Evolutionary conservation across 2,329 filamentous ascomycete species (phyloP), one percentile per base, ranked within the genome.

Genomic region (Ustulina deusta): DNA sequence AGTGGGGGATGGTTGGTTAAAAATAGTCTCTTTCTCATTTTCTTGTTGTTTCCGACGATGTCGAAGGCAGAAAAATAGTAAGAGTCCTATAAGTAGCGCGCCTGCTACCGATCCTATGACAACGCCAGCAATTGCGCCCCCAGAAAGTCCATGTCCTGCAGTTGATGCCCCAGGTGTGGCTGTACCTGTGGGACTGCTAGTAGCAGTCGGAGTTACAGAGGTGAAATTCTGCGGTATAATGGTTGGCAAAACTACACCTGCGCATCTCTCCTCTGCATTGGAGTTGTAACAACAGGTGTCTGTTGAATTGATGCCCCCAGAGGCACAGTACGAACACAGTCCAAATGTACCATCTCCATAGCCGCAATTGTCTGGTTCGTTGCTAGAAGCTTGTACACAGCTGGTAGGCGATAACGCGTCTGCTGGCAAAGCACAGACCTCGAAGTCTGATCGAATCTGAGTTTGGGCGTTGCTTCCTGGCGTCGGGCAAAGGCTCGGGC

Each of bases 241-340:
- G 0, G 89, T 88, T 0, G 96, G 96, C 6, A 99, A 83, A 29
- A 87, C 84, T n/a, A 99, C 92, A 58, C 88, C 87, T 57, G 87
- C 82, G 79, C 96, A 99, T 70, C 90, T 87, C 29, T 82, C 82
- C 66, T 93, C 87, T n/a, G 91, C 90, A 69, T 93, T 85, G 5
- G 94, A 90, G 74, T 89, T 93, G 76, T 94, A 91, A 80, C 96
- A 99, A 83, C 96, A 99, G 3, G 94, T 97, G 79, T 98, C 95
- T 58, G 95, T 98, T 10, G 93, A 91, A 80, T 98, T 98, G 70
- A 90, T 88, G 32, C 94, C 94, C 74, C 92, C 95, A 6, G 89
- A 85, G 48, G 88, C 86, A 79, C 96, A 99, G 79, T 96, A 97
- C 4, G 90, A 89, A 82, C 96, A 99, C 40, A 99, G 85, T 2